Evolutionary conservation across 176 grass and related monocot species (phyloP), one percentile per base, ranked within the genome.

Genomic region (Triticum turgidum): DNA sequence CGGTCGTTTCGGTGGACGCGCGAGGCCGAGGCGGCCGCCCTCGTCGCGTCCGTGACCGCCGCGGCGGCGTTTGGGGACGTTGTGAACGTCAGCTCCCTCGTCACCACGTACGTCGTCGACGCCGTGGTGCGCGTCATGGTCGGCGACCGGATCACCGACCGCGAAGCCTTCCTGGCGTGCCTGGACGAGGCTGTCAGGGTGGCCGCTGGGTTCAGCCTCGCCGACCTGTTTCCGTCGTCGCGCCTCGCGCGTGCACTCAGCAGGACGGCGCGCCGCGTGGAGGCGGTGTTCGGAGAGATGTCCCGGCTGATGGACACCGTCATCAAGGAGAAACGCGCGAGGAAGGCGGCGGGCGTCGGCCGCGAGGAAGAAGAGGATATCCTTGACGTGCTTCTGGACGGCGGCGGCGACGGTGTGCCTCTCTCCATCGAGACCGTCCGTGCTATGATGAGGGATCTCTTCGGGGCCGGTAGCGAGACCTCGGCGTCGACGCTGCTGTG

Each of bases 161-260:
- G 69, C 11, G 69, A 41, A 6, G 69, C 69, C 69, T 72, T 72
- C 69, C 39, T 72, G 69, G 69, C 21, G 20, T 37, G 69, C 35
- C 20, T 72, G 35, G 1, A 72, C 20, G 69, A 72, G 37, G 69
- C 2, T 3, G 18, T 72, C 69, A 21, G 11, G 35, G 69, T 72
- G 10, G 4, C 69, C 9, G 37, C n/a, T 20, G 69, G 69, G 69
- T 72, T 72, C 69, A 72, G 69, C 69, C 69, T 72, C 20, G 13
- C 69, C 35, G 69, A 72, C 37, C 69, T 72, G 69, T 72, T 72
- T 35, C 69, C 69, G 4, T 72, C 69, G 35, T 72, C 69, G 69
- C 10, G 69, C 9, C 69, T 72, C 20, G 37, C 69, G n/a, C 69
- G 37, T 9, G 69, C 69, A 10, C 1, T 72, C 35, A 72, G 69